A percentile compares a stretch with the other conserved stretches of the same genome.
Evolutionary conservation across 371 early-diverging fungal species (phyloP).

Genomic region (Apophysomyces ossiformis): DNA sequence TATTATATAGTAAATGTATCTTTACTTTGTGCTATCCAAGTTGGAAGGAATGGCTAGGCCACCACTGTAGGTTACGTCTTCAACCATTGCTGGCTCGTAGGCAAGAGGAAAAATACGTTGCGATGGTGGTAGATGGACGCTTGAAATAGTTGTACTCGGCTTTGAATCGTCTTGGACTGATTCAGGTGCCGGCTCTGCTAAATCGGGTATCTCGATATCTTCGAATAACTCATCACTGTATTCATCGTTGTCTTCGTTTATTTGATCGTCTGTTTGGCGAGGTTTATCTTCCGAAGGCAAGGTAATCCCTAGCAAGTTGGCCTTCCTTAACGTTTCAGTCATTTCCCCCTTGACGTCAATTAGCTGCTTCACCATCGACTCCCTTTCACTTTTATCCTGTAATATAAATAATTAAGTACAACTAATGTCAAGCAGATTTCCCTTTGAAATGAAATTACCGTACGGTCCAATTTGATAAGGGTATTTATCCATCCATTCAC

Average conservation of each 20-base stretch:
- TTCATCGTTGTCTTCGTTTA: constrained; percentile 56
- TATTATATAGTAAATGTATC: constrained; percentile 14
- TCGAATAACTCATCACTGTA: constrained; percentile 59
- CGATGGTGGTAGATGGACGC: constrained; percentile 37
- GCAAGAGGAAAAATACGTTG: constrained; percentile 54
- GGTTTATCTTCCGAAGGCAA: background rate
- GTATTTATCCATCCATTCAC: constrained; percentile 58
- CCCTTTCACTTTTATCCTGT: constrained; percentile 39
- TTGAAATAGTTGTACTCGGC: background rate
- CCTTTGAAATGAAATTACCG: constrained; percentile 7
- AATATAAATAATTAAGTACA: background rate
- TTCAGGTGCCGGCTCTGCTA: background rate
- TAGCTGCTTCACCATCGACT: constrained; percentile 40
- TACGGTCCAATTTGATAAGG: constrained; percentile 51
- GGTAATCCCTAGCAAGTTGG: constrained; percentile 58
- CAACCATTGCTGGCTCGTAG: constrained; percentile 49
- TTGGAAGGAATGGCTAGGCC: constrained; percentile 17
- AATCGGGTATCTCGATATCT: constrained; percentile 48
- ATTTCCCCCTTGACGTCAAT: constrained; percentile 46
- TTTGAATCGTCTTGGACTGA: background rate
- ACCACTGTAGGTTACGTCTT: constrained; percentile 51
- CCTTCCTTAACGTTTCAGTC: constrained; percentile 49
- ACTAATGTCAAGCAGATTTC: background rate
- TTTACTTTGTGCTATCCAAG: background rate
- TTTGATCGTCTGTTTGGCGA: constrained; percentile 12